These are phyloP conservation scores for Suillus americanus DNA, from an alignment of 768 basidiomycete genomes.

Conservation along the genomic window DNA sequence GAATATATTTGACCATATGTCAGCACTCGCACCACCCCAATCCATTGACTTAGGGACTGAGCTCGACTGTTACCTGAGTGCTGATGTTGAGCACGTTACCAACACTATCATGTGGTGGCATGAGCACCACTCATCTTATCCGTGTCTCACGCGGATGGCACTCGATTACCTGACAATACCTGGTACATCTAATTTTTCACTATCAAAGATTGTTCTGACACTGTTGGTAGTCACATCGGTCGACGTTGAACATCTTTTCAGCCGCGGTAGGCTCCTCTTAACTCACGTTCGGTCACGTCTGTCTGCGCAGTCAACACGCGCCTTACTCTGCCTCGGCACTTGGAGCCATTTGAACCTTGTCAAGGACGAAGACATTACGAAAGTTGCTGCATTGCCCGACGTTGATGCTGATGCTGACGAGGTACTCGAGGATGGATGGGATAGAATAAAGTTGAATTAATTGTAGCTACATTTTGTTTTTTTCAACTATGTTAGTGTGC, in stretches of 20 bases:
- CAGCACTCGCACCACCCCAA: slow-evolving; percentile 16
- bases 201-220: slow-evolving; percentile 15
- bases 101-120: slow-evolving; percentile 34
- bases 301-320: slow-evolving; percentile 17
- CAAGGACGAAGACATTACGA: slow-evolving; percentile 18
- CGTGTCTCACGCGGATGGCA: slow-evolving; percentile 33
- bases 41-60: slow-evolving; percentile 21
- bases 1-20: slow-evolving; percentile 34
- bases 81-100: slow-evolving; percentile 21
- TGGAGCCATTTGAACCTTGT: slow-evolving; percentile 20
- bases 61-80: slow-evolving; percentile 28
- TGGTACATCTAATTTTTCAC: slow-evolving; percentile 21
- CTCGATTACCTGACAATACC: slow-evolving; percentile 33
- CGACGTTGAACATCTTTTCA: slow-evolving; percentile 12
- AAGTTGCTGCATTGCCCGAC: background rate
- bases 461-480: background rate
- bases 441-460: slow-evolving; percentile 1
- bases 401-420: slow-evolving; percentile 1
- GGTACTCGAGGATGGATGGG: slow-evolving; percentile 3
- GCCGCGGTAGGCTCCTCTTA: slow-evolving; percentile 18
- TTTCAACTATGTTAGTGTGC: background rate
- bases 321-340: slow-evolving; percentile 17
- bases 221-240: slow-evolving; percentile 13
- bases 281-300: slow-evolving; percentile 26
- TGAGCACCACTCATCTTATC: slow-evolving; percentile 20